Percentiles rank a stretch among this genome's conserved stretches.
Evolutionary conservation across 2,329 filamentous ascomycete genomes (phyloP).

Genomic region (Dendryphion nanum): DNA sequence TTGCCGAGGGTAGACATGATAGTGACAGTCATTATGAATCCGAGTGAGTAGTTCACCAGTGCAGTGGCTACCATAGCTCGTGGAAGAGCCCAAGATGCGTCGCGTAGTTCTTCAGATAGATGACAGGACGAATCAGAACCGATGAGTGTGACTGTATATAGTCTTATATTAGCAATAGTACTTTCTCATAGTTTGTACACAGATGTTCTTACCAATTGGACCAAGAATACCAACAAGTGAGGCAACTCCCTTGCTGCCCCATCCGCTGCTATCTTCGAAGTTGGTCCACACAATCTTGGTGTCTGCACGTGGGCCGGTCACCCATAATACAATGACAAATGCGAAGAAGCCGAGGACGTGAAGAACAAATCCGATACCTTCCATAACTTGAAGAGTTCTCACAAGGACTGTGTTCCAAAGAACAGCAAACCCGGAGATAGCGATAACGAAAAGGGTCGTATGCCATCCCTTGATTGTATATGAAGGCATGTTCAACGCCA

Average conservation of each 20-base stretch:
- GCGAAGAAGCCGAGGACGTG: constrained; percentile 52
- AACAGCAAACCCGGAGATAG: constrained; percentile 34
- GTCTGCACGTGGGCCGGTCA: constrained; percentile 5
- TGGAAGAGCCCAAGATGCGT: constrained; percentile 21
- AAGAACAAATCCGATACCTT: constrained; percentile 45
- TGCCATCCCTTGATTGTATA: constrained; percentile 47
- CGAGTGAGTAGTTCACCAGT: constrained; percentile 31
- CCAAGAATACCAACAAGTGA: constrained; percentile 5
- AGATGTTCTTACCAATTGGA: too few relatives aligned
- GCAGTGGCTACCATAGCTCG: constrained; percentile 34
- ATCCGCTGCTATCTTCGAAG: constrained; percentile 11
- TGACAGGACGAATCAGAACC: constrained; percentile 9
- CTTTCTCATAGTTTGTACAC: too few relatives aligned
- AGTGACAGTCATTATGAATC: constrained; percentile 24
- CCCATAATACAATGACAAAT: constrained; percentile 41
- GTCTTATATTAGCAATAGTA: too few relatives aligned
- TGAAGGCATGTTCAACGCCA: constrained; percentile 33
- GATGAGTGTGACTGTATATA: too few relatives aligned
- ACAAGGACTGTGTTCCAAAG: constrained; percentile 44
- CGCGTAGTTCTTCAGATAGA: constrained; percentile 17
- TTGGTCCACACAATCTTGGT: constrained; percentile 5
- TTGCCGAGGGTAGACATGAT: constrained; percentile 7
- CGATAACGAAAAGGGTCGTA: constrained; percentile 47
- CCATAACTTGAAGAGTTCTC: constrained; percentile 43
- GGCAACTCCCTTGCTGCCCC: constrained; percentile 7